These are phyloP conservation scores for Schizonepeta tenuifolia DNA, from an alignment of 257 asterid species.

Conservation along the genomic window DNA sequence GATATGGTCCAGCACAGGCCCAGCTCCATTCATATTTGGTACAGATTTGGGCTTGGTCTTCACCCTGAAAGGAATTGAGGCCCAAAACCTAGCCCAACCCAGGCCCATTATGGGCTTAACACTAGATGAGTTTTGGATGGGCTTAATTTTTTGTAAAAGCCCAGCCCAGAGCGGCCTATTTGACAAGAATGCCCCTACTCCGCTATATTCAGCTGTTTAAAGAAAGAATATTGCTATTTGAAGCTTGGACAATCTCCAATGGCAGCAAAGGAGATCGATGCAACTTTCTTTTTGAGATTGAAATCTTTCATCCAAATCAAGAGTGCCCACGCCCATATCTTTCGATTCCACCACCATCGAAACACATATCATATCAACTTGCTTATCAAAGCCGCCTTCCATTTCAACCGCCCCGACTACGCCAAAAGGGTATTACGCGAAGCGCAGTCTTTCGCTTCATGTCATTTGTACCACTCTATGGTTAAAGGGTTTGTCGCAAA, in stretches of 20 bases:
- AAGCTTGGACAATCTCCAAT: conserved; percentile 1
- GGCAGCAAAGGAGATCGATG: conserved; percentile 34
- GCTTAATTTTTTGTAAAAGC: too few species aligned
- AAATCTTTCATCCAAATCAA: conserved; percentile 40
- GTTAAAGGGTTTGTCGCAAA: conserved; percentile 41
- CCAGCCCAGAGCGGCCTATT: too few species aligned
- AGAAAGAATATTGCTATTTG: too few species aligned
- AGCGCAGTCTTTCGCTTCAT: conserved; percentile 34
- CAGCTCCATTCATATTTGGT: too few species aligned
- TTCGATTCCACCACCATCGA: conserved; percentile 36
- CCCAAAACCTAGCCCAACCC: too few species aligned
- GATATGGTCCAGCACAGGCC: too few species aligned
- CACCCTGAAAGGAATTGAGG: too few species aligned
- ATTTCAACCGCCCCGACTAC: conserved; percentile 40
- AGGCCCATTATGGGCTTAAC: too few species aligned
- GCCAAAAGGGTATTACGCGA: conserved; percentile 35
- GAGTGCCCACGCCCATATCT: conserved; percentile 38
- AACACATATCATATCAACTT: conserved; percentile 35
- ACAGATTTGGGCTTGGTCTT: too few species aligned
- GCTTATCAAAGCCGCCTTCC: conserved; percentile 42
- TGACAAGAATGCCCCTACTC: too few species aligned
- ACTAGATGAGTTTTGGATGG: too few species aligned
- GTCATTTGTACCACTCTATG: conserved; percentile 41
- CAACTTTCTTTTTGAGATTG: conserved; percentile 31
- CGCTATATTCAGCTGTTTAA: too few species aligned